phyloP scores from a whole-genome alignment of 306 rosid genomes.

The Pterocarpus macrocarpus region DNA sequence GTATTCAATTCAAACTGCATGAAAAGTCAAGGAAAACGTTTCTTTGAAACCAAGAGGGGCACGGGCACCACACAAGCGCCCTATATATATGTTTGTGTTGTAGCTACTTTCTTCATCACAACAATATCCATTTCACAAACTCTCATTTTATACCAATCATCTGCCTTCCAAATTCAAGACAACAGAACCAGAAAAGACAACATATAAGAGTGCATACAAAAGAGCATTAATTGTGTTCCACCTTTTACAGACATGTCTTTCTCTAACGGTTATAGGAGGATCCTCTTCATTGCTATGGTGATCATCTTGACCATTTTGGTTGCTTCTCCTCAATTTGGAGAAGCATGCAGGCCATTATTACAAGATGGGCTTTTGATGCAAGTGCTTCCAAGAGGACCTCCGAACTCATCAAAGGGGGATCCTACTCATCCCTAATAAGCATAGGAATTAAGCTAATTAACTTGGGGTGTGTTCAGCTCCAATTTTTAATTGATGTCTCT shows the following conservation, averaged over 20 bases:
- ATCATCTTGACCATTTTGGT: constrained; percentile 37
- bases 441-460: too few species aligned
- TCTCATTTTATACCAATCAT: not conserved
- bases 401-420: not conserved
- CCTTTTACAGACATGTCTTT: constrained; percentile 14
- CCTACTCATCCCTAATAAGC: constrained; percentile 20
- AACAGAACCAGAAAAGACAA: too few species aligned
- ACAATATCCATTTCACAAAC: not conserved
- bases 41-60: not conserved
- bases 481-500: too few species aligned
- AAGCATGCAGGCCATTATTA: constrained; percentile 48
- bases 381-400: constrained; percentile 44
- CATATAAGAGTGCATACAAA: not conserved
- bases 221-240: not conserved
- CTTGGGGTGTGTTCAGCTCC: too few species aligned
- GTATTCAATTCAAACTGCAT: not conserved
- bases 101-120: not conserved
- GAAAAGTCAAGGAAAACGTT: not conserved
- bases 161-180: not conserved
- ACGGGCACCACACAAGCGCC: not conserved
- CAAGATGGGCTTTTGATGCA: constrained; percentile 43
- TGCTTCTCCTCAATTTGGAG: constrained; percentile 49
- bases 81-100: not conserved
- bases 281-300: constrained; percentile 28
- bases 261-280: constrained; percentile 29